These are phyloP conservation scores for Hygrophoropsis aurantiaca DNA, from an alignment of 768 basidiomycete species.

Conservation along the genomic window DNA sequence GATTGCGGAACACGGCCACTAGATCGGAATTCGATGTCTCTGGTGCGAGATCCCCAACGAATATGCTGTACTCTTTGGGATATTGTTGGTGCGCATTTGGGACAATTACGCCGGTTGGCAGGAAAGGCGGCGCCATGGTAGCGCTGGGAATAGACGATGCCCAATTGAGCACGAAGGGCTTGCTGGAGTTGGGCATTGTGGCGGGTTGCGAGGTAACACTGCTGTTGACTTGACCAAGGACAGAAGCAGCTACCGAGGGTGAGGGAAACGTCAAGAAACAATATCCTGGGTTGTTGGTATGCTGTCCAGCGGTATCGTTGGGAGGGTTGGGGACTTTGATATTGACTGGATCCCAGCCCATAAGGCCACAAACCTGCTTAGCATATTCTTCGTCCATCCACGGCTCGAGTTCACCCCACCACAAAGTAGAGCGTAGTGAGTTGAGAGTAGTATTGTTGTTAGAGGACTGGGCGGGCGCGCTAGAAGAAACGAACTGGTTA, in stretches of 20 bases:
- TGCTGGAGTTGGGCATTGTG: slow-evolving; percentile 85
- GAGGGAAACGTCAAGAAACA: slow-evolving; percentile 86
- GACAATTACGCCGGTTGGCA: slow-evolving; percentile 24
- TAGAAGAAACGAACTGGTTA: slow-evolving; percentile 12
- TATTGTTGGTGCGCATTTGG: slow-evolving; percentile 51
- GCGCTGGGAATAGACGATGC: slow-evolving; percentile 46
- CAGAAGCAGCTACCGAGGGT: slow-evolving; percentile 63
- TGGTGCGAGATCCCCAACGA: slow-evolving; percentile 90
- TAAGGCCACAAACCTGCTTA: slow-evolving; percentile 79
- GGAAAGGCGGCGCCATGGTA: slow-evolving; percentile 29
- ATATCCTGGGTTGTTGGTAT: slow-evolving; percentile 83
- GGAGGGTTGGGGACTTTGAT: slow-evolving; percentile 71
- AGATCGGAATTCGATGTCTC: slow-evolving; percentile 94
- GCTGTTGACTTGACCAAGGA: slow-evolving; percentile 65
- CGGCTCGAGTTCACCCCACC: slow-evolving; percentile 87
- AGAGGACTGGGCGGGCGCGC: slow-evolving; percentile 21
- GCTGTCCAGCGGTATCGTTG: slow-evolving; percentile 58
- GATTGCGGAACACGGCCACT: slow-evolving; percentile 91
- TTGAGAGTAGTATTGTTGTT: slow-evolving; percentile 23
- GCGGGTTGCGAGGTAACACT: slow-evolving; percentile 40
- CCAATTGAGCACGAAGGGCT: slow-evolving; percentile 84
- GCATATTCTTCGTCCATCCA: slow-evolving; percentile 99
- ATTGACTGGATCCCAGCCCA: slow-evolving; percentile 81
- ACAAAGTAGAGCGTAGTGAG: slow-evolving; percentile 62
- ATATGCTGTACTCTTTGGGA: slow-evolving; percentile 89